Evolutionary conservation across 75 land plant genomes (phyloP).

Genomic region (Selaginella tamariscina): DNA sequence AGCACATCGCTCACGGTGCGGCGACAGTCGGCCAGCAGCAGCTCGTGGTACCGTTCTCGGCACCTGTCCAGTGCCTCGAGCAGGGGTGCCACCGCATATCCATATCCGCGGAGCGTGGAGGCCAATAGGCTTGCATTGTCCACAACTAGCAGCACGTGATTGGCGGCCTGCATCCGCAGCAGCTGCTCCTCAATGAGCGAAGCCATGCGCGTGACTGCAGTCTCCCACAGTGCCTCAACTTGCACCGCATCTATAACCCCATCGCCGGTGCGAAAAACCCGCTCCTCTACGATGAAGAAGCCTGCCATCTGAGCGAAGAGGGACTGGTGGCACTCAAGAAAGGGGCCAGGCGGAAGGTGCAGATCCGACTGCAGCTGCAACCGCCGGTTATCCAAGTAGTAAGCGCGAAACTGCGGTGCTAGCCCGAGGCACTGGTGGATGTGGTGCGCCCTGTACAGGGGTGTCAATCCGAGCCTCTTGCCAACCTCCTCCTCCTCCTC

Average conservation of each 20-base stretch:
- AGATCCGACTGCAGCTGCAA: slow-evolving; percentile 81
- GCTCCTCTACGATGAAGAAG: slow-evolving; percentile 84
- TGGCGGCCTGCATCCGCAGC: slow-evolving; percentile 68
- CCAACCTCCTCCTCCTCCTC: slow-evolving; percentile 50
- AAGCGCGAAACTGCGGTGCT: slow-evolving; percentile 62
- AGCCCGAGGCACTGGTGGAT: slow-evolving; percentile 72
- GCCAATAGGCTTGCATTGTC: slow-evolving; percentile 86
- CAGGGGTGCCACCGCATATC: slow-evolving; percentile 59
- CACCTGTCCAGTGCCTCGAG: slow-evolving; percentile 62
- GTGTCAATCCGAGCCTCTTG: slow-evolving; percentile 74
- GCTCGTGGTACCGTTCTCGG: slow-evolving; percentile 85
- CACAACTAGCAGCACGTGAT: slow-evolving; percentile 74
- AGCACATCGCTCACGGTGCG: slow-evolving; percentile 47
- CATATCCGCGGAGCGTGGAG: slow-evolving; percentile 61
- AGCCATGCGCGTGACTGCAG: slow-evolving; percentile 68
- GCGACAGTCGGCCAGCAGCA: slow-evolving; percentile 66
- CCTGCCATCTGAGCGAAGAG: slow-evolving; percentile 87
- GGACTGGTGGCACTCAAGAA: slow-evolving; percentile 74
- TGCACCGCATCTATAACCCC: slow-evolving; percentile 45
- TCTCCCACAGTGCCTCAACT: slow-evolving; percentile 73
- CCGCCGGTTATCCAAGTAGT: slow-evolving; percentile 68
- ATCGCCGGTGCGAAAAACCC: slow-evolving; percentile 71
- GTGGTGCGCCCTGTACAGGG: slow-evolving; percentile 79
- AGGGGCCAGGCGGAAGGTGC: slow-evolving; percentile 60
- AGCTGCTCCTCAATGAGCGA: slow-evolving; percentile 73